Percentiles rank a stretch among this genome's conserved stretches.
Evolutionary conservation across 2,329 filamentous ascomycete species (phyloP).

Genomic region (Hymenoscyphus albidus): DNA sequence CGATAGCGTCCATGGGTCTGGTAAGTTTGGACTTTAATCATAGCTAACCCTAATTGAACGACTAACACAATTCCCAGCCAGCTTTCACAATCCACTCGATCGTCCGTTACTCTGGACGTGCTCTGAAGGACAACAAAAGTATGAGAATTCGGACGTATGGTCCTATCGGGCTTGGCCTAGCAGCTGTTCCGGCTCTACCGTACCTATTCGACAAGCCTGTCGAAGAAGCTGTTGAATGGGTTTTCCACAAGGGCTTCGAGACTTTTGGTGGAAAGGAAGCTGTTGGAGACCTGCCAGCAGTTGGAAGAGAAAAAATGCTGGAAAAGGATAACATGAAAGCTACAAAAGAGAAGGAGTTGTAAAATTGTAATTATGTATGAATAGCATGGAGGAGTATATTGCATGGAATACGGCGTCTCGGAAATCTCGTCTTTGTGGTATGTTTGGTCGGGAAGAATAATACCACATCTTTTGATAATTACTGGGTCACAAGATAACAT

Average conservation of each 20-base stretch:
- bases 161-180: slow-evolving; percentile 79
- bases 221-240: slow-evolving; percentile 85
- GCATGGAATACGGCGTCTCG: slow-evolving; percentile 11
- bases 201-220: slow-evolving; percentile 88
- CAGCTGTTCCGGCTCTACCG: slow-evolving; percentile 78
- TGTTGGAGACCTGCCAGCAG: slow-evolving; percentile 52
- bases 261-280: slow-evolving; percentile 60
- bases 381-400: background rate
- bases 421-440: slow-evolving; percentile 4
- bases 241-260: slow-evolving; percentile 79
- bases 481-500: no score
- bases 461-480: slow-evolving; percentile 4
- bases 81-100: slow-evolving; percentile 52
- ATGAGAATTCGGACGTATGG: slow-evolving; percentile 74
- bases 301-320: slow-evolving; percentile 49
- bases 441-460: background rate
- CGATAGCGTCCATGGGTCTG: slow-evolving; percentile 85
- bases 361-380: background rate
- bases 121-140: slow-evolving; percentile 81
- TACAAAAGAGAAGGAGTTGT: slow-evolving; percentile 25
- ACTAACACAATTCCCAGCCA: slow-evolving; percentile 9
- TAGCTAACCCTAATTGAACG: background rate
- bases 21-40: slow-evolving; percentile 52
- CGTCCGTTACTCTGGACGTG: slow-evolving; percentile 80
- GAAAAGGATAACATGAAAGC: slow-evolving; percentile 23